These are phyloP conservation scores for Ampelomyces quisqualis DNA, from an alignment of 2,329 filamentous ascomycete genomes.

Conservation along the genomic window DNA sequence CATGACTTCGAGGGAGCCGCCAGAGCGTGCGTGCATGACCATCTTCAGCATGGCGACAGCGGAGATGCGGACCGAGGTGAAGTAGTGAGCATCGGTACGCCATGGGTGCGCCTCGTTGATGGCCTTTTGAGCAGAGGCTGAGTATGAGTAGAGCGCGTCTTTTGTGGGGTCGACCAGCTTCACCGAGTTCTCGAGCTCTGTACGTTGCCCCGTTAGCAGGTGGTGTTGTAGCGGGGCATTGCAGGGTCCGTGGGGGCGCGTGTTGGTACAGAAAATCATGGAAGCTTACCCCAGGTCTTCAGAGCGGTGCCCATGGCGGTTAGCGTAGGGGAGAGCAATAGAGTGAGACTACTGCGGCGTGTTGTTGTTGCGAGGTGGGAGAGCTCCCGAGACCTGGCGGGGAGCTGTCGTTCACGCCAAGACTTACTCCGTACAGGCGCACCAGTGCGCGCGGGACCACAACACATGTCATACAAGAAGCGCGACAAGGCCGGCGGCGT, in stretches of 20 bases:
- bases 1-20: conserved; percentile 92
- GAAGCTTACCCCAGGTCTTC: conserved; percentile 43
- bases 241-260: not conserved
- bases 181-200: conserved; percentile 83
- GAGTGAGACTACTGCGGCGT: conserved; percentile 11
- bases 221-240: conserved; percentile 14
- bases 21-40: conserved; percentile 98
- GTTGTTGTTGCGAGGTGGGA: conserved; percentile 9
- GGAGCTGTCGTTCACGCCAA: conserved; percentile 31
- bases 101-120: conserved; percentile 70
- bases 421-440: conserved; percentile 31
- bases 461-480: not conserved
- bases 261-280: not conserved
- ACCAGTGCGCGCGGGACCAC: not conserved
- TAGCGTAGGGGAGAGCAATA: too few species aligned
- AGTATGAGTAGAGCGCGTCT: conserved; percentile 89
- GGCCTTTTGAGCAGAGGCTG: conserved; percentile 65
- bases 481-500: not conserved
- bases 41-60: conserved; percentile 95
- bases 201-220: conserved; percentile 18
- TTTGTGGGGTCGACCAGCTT: conserved; percentile 80
- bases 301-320: conserved; percentile 37
- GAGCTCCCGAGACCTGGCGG: conserved; percentile 22
- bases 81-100: conserved; percentile 77
- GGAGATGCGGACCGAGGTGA: conserved; percentile 90